Base-by-base conservation (phyloP, 345 rosid species). In the Abelmoschus esculentus region DNA sequence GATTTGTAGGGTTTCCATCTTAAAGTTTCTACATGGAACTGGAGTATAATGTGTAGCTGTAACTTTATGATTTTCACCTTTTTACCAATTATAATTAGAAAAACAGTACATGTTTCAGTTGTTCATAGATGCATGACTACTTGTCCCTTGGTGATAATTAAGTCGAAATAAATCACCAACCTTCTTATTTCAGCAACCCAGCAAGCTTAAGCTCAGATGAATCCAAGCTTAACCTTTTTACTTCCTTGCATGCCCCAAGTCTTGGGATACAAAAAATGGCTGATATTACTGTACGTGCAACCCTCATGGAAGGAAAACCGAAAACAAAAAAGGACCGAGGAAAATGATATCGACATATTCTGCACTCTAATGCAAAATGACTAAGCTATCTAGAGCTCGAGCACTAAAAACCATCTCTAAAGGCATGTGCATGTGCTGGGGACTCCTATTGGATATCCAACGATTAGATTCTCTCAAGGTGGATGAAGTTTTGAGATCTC, bases 401-500 rank as follows among this genome's bases (percentile, higher is more conserved):
- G 34, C 63, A n/a, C 32, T 50, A 6, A 6, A 12, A 18, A 66
- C 69, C 72, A 66, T 31, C 22, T 69, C 31, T 53, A 11, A n/a
- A 40, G 14, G 38, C 28, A 70, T 75, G 61, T 38, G 74, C 73
- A 73, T 73, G 58, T 14, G 42, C 5, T 52, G 32, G 46, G 49
- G 17, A 50, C 5, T 55, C 29, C 1, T 22, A 38, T 66, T 61
- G 65, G 34, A 54, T 10, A 18, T 55, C 55, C 44, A 56, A 38
- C 54, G 22, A 49, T n/a, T 44, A 9, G 63, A 57, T 53, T 67
- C 50, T 71, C 69, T 71, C 70, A 73, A 54, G 79, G 65, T 46
- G 78, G 58, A 72, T 85, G 80, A 56, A 75, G 70, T 76, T 73
- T 85, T n/a, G 93, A 81, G 42, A 96, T 92, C 85, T 96, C 98